Percentiles rank a stretch among this genome's conserved stretches.
These are phyloP conservation scores for Fusarium haematococcum DNA, from an alignment of 2,329 filamentous ascomycete species.

Conservation along the genomic window DNA sequence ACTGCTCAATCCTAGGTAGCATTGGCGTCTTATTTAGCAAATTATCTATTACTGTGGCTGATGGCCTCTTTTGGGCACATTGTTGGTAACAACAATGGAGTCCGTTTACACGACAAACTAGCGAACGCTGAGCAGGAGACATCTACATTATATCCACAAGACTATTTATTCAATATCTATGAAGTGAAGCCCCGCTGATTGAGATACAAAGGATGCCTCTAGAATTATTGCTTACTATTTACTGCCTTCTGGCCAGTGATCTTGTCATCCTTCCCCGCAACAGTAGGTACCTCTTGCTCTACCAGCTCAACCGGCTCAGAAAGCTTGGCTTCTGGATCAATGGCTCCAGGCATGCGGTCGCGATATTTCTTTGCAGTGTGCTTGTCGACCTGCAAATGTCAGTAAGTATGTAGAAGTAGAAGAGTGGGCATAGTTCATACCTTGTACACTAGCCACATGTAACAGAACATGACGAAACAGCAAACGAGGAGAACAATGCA, in stretches of 20 bases:
- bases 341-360: neutral
- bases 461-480: constrained; percentile 29
- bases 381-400: constrained; percentile 4
- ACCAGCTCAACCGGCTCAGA: neutral
- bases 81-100: neutral
- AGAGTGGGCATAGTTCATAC: neutral
- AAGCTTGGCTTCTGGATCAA: neutral
- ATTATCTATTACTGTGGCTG: neutral
- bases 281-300: neutral
- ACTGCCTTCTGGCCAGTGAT: neutral
- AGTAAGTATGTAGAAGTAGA: neutral
- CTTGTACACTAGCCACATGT: constrained; percentile 32
- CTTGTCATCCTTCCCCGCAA: neutral
- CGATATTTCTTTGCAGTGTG: constrained; percentile 11
- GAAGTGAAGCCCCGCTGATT: neutral
- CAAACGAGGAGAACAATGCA: constrained; percentile 41
- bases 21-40: neutral
- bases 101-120: too few species aligned
- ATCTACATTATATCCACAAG: neutral
- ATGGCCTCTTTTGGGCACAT: neutral
- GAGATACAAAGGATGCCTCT: neutral
- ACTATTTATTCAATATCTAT: neutral
- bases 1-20: neutral
- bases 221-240: neutral
- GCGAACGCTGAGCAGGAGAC: neutral